Base-by-base conservation (phyloP, 768 basidiomycete species). In the Phanerochaete sordida region DNA sequence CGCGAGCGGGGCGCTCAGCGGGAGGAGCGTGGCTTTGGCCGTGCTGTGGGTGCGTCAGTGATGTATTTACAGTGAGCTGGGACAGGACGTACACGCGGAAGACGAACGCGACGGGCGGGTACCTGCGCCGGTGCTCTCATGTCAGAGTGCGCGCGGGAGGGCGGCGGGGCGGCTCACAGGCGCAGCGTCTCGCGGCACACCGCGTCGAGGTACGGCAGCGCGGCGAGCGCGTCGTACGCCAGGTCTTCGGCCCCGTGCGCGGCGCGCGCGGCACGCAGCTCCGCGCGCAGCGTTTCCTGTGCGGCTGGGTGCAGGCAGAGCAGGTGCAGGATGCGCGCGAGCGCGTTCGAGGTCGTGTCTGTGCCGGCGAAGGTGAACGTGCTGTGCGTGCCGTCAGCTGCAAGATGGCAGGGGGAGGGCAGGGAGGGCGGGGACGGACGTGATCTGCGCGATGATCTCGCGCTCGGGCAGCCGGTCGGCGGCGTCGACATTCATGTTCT, bases 51-150 rank as follows among this genome's bases (percentile, higher is more conserved):
- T 21, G 21, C 15, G 49, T 16, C 4, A 47, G 4, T 31, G 15
- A 35, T 5, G 5, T 45, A 21, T 31, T 23, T 12, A 19, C 7
- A 30, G 15, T 12, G 39, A 26, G 15, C 33, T 21, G 21, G 27
- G 35, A 4, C 12, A 15, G 12, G 28, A 27, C 65, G 48, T 57
- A 67, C 68, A 49, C 62, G 21, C 66, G 63, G 50, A 52, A 54
- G 0, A 77, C 79, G 13, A 64, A 65, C 0, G 78, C 69, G 0
- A 85, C 79, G 0, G 85, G 84, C 0, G 84, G 52, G 62, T 87
- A 77, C 0, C 68, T 69, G 30, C 48, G 44, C 56, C 5, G 28
- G 23, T 27, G 49, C 12, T 16, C 26, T 8, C 28, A 52, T 27
- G 44, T 26, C 21, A 46, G 21, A 19, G 19, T 21, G 8, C n/a